Percentiles rank a stretch among this genome's conserved stretches.
Conservation (phyloP, 73 alveolate species). For the Stentor roeselii region DNA sequence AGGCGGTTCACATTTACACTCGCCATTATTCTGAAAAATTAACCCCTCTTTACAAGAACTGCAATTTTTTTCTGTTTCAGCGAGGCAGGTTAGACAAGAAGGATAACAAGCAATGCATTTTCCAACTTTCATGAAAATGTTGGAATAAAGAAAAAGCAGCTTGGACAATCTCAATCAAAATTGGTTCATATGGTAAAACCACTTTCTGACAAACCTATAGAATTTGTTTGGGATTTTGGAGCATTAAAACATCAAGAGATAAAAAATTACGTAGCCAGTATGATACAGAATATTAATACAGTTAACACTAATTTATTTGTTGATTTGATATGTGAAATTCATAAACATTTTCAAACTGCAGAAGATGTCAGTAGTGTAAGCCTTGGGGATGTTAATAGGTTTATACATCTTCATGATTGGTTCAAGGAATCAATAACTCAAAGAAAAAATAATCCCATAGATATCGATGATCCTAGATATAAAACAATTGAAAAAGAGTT, state of each 20-base stretch:
- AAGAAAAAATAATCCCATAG: not conserved
- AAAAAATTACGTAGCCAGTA: not conserved
- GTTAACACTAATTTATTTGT: not conserved
- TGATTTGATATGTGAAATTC: not conserved
- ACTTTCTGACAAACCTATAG: slow-evolving; percentile 12
- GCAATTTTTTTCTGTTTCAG: too few species aligned
- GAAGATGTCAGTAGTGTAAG: slow-evolving; percentile 31
- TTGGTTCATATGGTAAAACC: slow-evolving; percentile 21
- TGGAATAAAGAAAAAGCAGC: slow-evolving; percentile 4
- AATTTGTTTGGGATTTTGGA: slow-evolving; percentile 30
- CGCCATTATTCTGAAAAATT: too few species aligned
- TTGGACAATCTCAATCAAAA: not conserved
- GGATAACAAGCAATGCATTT: too few species aligned
- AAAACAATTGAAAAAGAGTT: too few species aligned
- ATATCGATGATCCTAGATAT: too few species aligned
- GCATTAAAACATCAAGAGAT: not conserved
- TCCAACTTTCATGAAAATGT: slow-evolving; percentile 24
- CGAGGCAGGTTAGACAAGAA: too few species aligned
- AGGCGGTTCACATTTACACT: too few species aligned
- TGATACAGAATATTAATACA: not conserved
- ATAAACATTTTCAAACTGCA: not conserved
- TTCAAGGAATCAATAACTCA: not conserved
- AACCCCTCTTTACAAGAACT: too few species aligned
- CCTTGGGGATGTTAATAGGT: slow-evolving; percentile 25
- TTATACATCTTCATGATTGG: slow-evolving; percentile 14